phyloP scores from a whole-genome alignment of 768 basidiomycete genomes.

The Boletus bicolor region DNA sequence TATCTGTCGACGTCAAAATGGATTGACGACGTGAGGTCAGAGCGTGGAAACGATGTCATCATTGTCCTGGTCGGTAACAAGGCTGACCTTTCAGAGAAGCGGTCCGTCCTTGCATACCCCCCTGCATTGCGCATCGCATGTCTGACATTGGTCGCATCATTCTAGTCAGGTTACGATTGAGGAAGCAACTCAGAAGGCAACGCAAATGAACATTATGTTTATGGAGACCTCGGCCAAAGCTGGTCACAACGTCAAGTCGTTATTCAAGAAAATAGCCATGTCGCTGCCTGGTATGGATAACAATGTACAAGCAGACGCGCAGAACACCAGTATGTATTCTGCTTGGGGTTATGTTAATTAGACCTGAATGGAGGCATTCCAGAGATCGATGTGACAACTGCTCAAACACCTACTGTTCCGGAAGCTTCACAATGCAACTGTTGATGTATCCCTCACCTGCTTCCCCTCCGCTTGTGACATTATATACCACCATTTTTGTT shows the following conservation, averaged over 20 bases:
- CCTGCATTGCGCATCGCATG: neutral
- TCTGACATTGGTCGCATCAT: conserved; percentile 10
- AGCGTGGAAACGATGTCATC: conserved; percentile 96
- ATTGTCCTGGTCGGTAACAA: conserved; percentile 99
- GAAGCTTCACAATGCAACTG: conserved; percentile 88
- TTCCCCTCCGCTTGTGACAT: conserved; percentile 12
- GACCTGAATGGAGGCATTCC: conserved; percentile 7
- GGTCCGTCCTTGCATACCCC: conserved; percentile 49
- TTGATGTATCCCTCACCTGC: conserved; percentile 35
- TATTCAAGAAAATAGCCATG: conserved; percentile 99
- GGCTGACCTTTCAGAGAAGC: conserved; percentile 97
- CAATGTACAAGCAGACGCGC: conserved; percentile 57
- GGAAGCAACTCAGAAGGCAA: conserved; percentile 89
- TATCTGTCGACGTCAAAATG: conserved; percentile 98
- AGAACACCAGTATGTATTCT: conserved; percentile 43
- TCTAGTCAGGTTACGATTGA: conserved; percentile 96
- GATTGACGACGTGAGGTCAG: conserved; percentile 98
- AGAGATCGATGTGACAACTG: conserved; percentile 93
- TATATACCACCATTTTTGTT: conserved; percentile 29
- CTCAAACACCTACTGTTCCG: conserved; percentile 64
- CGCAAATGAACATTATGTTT: conserved; percentile 92
- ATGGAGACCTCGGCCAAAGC: conserved; percentile 99
- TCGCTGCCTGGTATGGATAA: conserved; percentile 96
- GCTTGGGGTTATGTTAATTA: neutral
- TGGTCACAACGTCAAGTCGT: conserved; percentile 96